Conservation (phyloP, 2,329 filamentous ascomycete species). For the Leptodontidium sp. region DNA sequence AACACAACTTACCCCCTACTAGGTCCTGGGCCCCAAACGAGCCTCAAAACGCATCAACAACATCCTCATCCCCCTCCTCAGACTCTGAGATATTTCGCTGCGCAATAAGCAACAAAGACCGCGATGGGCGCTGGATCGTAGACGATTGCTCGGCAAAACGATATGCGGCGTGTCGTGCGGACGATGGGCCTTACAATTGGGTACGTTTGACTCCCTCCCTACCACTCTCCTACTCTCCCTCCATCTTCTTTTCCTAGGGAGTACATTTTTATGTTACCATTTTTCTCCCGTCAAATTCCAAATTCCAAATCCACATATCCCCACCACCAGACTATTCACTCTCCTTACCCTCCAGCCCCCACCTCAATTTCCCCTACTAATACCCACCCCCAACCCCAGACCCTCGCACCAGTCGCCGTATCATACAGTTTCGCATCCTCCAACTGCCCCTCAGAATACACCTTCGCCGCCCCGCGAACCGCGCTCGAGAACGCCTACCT, state of each 20-base stretch:
- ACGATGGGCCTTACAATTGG: constrained; percentile 65
- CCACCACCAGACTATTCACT: neutral
- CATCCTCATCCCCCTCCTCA: constrained; percentile 35
- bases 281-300: too few species aligned
- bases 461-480: constrained; percentile 66
- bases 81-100: constrained; percentile 57
- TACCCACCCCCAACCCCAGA: constrained; percentile 16
- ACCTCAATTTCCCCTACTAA: too few species aligned
- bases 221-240: neutral
- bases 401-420: constrained; percentile 53
- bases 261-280: too few species aligned
- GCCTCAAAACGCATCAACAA: constrained; percentile 56
- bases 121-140: constrained; percentile 64
- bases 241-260: neutral
- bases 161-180: constrained; percentile 64
- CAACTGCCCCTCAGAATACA: constrained; percentile 57
- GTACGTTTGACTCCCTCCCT: neutral
- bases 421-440: constrained; percentile 54
- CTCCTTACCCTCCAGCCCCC: too few species aligned
- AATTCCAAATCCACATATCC: neutral
- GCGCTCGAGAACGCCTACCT: constrained; percentile 70
- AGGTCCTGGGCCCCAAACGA: constrained; percentile 67
- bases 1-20: constrained; percentile 53
- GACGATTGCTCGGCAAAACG: constrained; percentile 60
- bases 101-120: constrained; percentile 57